Conservation (phyloP, 352 stramenopile species). For the Globisporangium okanoganense region DNA sequence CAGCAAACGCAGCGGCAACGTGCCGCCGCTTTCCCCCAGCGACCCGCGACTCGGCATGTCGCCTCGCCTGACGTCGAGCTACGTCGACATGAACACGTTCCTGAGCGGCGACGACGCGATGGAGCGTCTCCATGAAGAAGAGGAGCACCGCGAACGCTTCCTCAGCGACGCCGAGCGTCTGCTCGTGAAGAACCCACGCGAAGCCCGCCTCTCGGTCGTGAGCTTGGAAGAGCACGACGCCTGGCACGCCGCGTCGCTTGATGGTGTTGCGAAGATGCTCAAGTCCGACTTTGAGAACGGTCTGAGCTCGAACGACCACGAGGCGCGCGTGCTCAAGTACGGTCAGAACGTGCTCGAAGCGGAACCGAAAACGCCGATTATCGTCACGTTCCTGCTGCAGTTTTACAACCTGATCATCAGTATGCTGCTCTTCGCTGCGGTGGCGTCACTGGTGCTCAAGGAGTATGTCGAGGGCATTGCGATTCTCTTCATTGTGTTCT, state of each 20-base stretch:
- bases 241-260: background rate
- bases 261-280: background rate
- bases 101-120: background rate
- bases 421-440: conserved; percentile 27
- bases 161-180: conserved; percentile 57
- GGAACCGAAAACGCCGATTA: conserved; percentile 15
- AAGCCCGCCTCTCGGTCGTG: conserved; percentile 41
- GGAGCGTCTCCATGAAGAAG: background rate
- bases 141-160: conserved; percentile 46
- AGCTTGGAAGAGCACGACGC: conserved; percentile 34
- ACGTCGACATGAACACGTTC: conserved; percentile 9
- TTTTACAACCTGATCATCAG: conserved; percentile 48
- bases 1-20: background rate
- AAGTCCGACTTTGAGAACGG: background rate
- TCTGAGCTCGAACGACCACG: background rate
- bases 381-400: conserved; percentile 36
- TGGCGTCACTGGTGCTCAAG: conserved; percentile 22
- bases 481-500: conserved; percentile 37
- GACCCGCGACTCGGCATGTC: conserved; percentile 17
- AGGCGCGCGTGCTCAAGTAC: background rate
- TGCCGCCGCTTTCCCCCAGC: conserved; percentile 17
- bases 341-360: conserved; percentile 1
- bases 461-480: conserved; percentile 38
- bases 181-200: conserved; percentile 42
- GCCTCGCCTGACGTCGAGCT: conserved; percentile 4